Conservation (phyloP, 306 rosid genomes). For the Cercis canadensis region DNA sequence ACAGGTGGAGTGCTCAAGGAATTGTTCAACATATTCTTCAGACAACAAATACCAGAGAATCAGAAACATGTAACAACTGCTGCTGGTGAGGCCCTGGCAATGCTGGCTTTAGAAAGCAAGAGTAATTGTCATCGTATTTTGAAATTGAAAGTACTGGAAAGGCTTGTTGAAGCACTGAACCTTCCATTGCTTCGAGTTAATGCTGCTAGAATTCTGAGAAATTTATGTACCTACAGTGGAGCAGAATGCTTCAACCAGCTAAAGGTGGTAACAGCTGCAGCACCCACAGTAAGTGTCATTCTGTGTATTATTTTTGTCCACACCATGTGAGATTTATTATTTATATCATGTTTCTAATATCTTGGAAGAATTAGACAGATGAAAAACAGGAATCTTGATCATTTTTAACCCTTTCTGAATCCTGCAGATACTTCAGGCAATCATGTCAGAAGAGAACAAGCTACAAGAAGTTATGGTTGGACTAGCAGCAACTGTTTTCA, state of each 20-base stretch:
- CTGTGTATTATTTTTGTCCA: slow-evolving; percentile 3
- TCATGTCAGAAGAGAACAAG: slow-evolving; percentile 73
- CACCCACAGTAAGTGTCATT: slow-evolving; percentile 74
- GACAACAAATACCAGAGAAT: slow-evolving; percentile 42
- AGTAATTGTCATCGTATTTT: slow-evolving; percentile 70
- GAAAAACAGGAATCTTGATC: not conserved
- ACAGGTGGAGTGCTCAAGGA: slow-evolving; percentile 88
- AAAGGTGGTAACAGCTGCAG: slow-evolving; percentile 60
- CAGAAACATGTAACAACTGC: slow-evolving; percentile 53
- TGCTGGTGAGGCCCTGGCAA: slow-evolving; percentile 94
- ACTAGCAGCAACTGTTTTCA: slow-evolving; percentile 72
- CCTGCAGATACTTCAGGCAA: slow-evolving; percentile 67
- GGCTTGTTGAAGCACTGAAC: slow-evolving; percentile 63
- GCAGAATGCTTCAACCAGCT: slow-evolving; percentile 62
- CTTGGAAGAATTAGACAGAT: too few relatives aligned
- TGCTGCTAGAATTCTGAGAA: slow-evolving; percentile 83
- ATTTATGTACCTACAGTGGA: slow-evolving; percentile 74
- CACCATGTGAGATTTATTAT: slow-evolving; percentile 6
- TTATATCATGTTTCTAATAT: too few relatives aligned
- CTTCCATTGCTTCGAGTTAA: slow-evolving; percentile 63
- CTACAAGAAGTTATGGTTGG: slow-evolving; percentile 96
- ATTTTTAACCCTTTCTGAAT: slow-evolving; percentile 27
- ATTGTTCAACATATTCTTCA: slow-evolving; percentile 72
- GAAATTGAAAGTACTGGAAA: slow-evolving; percentile 56
- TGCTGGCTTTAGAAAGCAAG: slow-evolving; percentile 83